A percentile compares a stretch with the other conserved stretches of the same genome.
phyloP scores from a whole-genome alignment of 179 eudicot genomes.

The Silene vulgaris region DNA sequence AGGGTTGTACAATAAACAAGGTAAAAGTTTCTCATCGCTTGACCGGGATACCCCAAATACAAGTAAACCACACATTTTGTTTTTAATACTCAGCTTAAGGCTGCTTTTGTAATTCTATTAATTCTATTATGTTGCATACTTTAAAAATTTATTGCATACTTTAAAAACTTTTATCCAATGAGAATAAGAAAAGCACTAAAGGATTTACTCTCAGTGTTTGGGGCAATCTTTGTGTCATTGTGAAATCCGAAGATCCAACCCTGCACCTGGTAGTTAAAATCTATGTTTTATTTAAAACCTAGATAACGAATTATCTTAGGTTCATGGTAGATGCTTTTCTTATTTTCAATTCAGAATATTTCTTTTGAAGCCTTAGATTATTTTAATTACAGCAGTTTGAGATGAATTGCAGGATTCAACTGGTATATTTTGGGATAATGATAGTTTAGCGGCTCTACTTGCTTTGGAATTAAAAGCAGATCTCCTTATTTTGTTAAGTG shows the following conservation, averaged over 20 bases:
- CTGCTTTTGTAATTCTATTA: constrained; percentile 15
- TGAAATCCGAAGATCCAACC: constrained; percentile 14
- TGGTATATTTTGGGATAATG: constrained; percentile 98
- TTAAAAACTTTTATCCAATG: not conserved
- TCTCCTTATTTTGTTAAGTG: constrained; percentile 89
- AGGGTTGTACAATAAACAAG: constrained; percentile 10
- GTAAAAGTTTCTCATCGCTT: constrained; percentile 22
- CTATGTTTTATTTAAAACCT: not conserved
- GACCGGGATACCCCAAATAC: constrained; percentile 22
- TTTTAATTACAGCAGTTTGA: constrained; percentile 22
- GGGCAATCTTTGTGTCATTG: constrained; percentile 13
- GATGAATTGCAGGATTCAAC: constrained; percentile 60
- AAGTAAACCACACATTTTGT: constrained; percentile 17
- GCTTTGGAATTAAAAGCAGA: constrained; percentile 94
- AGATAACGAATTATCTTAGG: constrained; percentile 12
- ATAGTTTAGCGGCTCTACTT: constrained; percentile 84
- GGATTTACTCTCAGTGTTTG: constrained; percentile 11
- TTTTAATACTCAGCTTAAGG: constrained; percentile 23
- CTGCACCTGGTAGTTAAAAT: constrained; percentile 11
- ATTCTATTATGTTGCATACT: not conserved
- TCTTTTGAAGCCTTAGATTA: constrained; percentile 12
- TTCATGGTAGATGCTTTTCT: not conserved
- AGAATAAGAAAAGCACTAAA: constrained; percentile 6
- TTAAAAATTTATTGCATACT: not conserved
- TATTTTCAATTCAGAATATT: constrained; percentile 9